These are phyloP conservation scores for Leucosporidium scottii DNA, from an alignment of 768 basidiomycete species.

Conservation along the genomic window DNA sequence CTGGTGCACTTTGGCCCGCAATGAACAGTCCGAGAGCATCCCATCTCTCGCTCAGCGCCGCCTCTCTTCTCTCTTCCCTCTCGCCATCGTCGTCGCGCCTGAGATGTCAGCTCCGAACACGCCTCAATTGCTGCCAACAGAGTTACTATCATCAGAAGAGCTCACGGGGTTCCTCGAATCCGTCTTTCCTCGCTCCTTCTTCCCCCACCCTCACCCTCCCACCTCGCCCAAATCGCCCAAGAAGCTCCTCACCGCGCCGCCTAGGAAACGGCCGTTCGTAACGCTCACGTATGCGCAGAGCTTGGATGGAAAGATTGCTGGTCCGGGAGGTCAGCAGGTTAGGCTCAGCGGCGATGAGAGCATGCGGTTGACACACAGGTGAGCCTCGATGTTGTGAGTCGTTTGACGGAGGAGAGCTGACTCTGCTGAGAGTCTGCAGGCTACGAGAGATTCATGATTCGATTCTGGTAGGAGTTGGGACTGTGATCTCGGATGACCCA, in stretches of 20 bases:
- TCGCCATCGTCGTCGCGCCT: too few relatives aligned
- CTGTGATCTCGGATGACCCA: conserved; percentile 83
- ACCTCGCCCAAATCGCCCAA: not conserved
- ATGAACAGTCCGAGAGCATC: too few relatives aligned
- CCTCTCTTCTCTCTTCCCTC: too few relatives aligned
- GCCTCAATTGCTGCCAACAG: not conserved
- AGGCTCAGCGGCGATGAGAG: conserved; percentile 76
- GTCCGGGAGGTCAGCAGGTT: conserved; percentile 63
- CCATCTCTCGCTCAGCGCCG: too few relatives aligned
- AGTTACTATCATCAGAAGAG: not conserved
- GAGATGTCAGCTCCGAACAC: too few relatives aligned
- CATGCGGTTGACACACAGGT: conserved; percentile 94
- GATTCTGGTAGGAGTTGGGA: conserved; percentile 84
- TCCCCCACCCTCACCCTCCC: not conserved
- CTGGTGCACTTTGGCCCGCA: too few relatives aligned
- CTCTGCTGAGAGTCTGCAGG: conserved; percentile 46
- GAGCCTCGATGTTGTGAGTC: conserved; percentile 32
- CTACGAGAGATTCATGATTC: conserved; percentile 87
- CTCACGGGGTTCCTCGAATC: not conserved
- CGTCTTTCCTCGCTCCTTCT: conserved; percentile 1
- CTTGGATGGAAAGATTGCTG: conserved; percentile 75
- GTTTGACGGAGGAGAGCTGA: not conserved
- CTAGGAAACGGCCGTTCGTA: conserved; percentile 29
- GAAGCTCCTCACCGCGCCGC: not conserved
- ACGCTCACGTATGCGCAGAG: conserved; percentile 49